A percentile compares a stretch with the other conserved stretches of the same genome.
Evolutionary conservation across 78 protist genomes (phyloP).

Genomic region (Mantamonas sphyraenae): DNA sequence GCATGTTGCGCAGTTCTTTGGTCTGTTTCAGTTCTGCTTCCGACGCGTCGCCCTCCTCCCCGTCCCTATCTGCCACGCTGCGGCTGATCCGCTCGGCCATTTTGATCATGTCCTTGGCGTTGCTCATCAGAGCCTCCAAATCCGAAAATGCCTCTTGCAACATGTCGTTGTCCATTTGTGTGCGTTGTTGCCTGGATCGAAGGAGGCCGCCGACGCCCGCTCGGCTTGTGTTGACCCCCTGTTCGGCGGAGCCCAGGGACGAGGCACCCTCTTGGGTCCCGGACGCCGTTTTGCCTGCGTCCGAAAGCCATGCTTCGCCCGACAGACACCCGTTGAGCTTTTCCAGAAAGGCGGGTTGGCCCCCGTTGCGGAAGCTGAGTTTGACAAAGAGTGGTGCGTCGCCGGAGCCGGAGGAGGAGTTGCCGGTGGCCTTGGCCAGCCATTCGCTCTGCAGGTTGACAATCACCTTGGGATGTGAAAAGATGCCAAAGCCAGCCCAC

Average conservation of each 20-base stretch:
- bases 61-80: slow-evolving; percentile 23
- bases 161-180: slow-evolving; percentile 22
- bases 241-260: not conserved
- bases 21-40: slow-evolving; percentile 17
- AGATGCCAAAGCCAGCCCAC: slow-evolving; percentile 16
- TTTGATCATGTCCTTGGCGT: slow-evolving; percentile 47
- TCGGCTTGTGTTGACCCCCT: slow-evolving; percentile 16
- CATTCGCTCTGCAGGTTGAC: not conserved
- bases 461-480: slow-evolving; percentile 34
- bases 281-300: not conserved
- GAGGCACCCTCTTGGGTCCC: not conserved
- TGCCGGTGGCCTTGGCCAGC: too few species aligned
- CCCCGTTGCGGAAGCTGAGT: too few species aligned
- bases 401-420: too few species aligned
- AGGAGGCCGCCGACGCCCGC: slow-evolving; percentile 43
- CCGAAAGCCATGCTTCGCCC: slow-evolving; percentile 25
- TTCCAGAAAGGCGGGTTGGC: too few species aligned
- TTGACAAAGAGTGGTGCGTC: too few species aligned
- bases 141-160: slow-evolving; percentile 37
- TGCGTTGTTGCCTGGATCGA: slow-evolving; percentile 25
- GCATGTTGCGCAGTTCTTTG: slow-evolving; percentile 24
- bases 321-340: slow-evolving; percentile 32
- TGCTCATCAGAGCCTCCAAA: slow-evolving; percentile 35
- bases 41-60: not conserved
- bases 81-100: slow-evolving; percentile 16